A percentile compares a stretch with the other conserved stretches of the same genome.
Evolutionary conservation across 768 basidiomycete species (phyloP).

Genomic region (Lentinula sp.): DNA sequence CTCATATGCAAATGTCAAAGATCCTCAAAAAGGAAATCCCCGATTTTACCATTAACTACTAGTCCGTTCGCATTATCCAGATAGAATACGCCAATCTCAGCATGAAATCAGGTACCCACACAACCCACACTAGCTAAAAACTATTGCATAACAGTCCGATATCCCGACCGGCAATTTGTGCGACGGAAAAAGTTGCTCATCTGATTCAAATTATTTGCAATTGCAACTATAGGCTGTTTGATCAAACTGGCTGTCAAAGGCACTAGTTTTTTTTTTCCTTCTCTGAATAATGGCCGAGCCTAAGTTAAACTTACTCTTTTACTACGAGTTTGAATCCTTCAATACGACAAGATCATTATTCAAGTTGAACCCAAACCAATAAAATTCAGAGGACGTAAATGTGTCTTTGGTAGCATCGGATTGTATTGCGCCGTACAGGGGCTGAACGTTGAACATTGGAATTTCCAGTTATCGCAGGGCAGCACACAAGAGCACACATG

Average conservation of each 20-base stretch:
- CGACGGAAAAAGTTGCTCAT: background rate
- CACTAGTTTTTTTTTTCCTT: background rate
- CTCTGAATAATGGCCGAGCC: background rate
- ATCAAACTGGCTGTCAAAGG: background rate
- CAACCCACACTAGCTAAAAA: background rate
- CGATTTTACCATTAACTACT: background rate
- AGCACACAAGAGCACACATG: too few relatives aligned
- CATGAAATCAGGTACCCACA: constrained; percentile 1
- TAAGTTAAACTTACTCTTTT: background rate
- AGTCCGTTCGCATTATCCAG: background rate
- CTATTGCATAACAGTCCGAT: background rate
- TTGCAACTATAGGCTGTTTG: background rate
- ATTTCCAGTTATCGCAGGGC: too few relatives aligned
- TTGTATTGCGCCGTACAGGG: background rate
- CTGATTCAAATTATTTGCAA: background rate
- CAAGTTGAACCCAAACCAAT: background rate
- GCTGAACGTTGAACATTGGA: too few relatives aligned
- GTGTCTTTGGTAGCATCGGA: background rate
- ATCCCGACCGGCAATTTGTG: background rate
- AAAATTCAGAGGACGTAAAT: background rate
- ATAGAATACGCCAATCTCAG: constrained; percentile 4
- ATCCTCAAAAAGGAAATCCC: background rate
- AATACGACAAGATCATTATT: background rate
- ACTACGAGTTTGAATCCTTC: background rate
- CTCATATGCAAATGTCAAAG: background rate